Evolutionary conservation across 192 early-diverging fungal species (phyloP).

Genomic region (Cetraspora pellucida): DNA sequence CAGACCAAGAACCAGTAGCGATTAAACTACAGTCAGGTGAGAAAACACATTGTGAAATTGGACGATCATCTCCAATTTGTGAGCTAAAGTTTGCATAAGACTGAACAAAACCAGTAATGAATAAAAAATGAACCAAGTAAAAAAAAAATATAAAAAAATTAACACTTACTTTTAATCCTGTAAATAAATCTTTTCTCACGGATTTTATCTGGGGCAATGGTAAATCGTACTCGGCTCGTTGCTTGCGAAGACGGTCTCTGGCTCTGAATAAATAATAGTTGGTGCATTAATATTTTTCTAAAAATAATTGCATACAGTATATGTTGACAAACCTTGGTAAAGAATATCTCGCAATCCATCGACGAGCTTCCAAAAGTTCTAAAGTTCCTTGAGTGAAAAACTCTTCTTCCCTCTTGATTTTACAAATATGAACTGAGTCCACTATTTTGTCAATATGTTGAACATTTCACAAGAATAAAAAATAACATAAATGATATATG

Average conservation of each 20-base stretch:
- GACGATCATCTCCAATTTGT: conserved; percentile 89
- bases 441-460: conserved; percentile 18
- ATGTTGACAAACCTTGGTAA: conserved; percentile 55
- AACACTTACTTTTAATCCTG: conserved; percentile 63
- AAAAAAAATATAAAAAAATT: conserved; percentile 5
- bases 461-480: not conserved
- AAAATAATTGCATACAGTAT: not conserved
- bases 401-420: conserved; percentile 61
- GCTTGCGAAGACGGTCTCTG: conserved; percentile 58
- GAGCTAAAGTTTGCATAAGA: conserved; percentile 71
- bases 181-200: conserved; percentile 72
- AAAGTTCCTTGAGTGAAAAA: conserved; percentile 81
- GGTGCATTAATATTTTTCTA: not conserved
- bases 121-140: conserved; percentile 20
- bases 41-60: conserved; percentile 76
- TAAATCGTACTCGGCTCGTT: conserved; percentile 67
- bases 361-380: conserved; percentile 68
- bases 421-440: conserved; percentile 35
- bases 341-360: conserved; percentile 73
- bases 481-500: not conserved
- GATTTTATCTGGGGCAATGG: conserved; percentile 69
- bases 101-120: conserved; percentile 32
- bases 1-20: conserved; percentile 85
- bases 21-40: conserved; percentile 77
- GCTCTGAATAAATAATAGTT: conserved; percentile 50